A percentile compares a stretch with the other conserved stretches of the same genome.
Conservation (phyloP, 2,329 filamentous ascomycete genomes). For the Emergomyces orientalis region DNA sequence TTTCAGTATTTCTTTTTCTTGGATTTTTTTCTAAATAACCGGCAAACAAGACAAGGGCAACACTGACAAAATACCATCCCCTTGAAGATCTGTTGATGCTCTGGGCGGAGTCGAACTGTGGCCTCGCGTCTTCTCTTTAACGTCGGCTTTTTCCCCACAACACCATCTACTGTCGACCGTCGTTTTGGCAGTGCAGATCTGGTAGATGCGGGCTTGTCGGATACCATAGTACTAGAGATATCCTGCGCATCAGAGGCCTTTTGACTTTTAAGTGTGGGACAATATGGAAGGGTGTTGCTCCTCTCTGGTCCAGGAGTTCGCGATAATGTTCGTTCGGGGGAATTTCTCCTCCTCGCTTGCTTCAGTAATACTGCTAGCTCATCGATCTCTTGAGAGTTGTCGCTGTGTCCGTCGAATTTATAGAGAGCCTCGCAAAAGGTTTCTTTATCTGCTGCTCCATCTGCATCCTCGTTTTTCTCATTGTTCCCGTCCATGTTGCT, state of each 20-base stretch:
- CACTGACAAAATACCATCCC: conserved; percentile 49
- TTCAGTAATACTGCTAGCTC: conserved; percentile 16
- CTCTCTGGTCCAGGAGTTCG: not conserved
- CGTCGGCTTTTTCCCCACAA: not conserved
- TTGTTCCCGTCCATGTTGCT: not conserved
- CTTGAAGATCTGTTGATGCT: conserved; percentile 50
- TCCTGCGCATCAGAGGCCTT: conserved; percentile 1
- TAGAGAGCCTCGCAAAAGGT: conserved; percentile 31
- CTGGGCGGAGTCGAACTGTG: conserved; percentile 40
- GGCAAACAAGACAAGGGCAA: not conserved
- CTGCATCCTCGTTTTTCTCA: not conserved
- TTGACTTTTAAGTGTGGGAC: not conserved
- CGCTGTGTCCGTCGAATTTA: conserved; percentile 22
- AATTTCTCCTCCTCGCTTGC: not conserved
- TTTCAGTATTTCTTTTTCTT: too few species aligned
- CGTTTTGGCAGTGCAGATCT: not conserved
- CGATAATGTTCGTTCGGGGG: not conserved
- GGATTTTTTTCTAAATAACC: not conserved
- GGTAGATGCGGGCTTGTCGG: not conserved
- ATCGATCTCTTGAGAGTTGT: conserved; percentile 22
- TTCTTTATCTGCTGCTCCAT: conserved; percentile 21
- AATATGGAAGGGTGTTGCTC: not conserved
- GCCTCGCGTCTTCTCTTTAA: conserved; percentile 24
- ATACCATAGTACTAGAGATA: not conserved
- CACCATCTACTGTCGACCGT: not conserved